Percentiles rank a stretch among this genome's conserved stretches.
Evolutionary conservation across 2,329 filamentous ascomycete species (phyloP).

Genomic region (Xylaria sp.): DNA sequence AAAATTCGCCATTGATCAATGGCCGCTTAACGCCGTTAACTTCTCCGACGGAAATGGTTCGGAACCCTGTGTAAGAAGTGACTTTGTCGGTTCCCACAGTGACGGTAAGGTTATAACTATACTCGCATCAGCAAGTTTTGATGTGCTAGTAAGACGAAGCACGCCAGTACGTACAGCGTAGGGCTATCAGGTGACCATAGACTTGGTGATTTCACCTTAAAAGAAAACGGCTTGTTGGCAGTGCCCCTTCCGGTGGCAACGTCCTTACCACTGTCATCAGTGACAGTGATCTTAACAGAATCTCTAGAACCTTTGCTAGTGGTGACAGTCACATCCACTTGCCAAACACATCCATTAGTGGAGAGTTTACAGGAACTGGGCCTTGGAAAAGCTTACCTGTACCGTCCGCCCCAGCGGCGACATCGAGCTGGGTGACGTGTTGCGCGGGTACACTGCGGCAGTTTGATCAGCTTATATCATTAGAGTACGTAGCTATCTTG

Average conservation of each 20-base stretch:
- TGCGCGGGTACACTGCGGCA: conserved; percentile 52
- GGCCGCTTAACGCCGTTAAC: conserved; percentile 66
- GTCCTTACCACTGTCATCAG: conserved; percentile 45
- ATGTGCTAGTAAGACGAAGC: neutral
- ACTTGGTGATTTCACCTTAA: conserved; percentile 59
- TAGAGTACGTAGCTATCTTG: neutral
- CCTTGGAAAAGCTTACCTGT: conserved; percentile 45
- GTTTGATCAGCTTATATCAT: neutral
- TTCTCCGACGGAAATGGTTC: conserved; percentile 62
- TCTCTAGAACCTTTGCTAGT: conserved; percentile 36
- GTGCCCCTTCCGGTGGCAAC: conserved; percentile 52
- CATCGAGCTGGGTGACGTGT: conserved; percentile 63
- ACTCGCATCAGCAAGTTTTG: neutral
- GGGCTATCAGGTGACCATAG: conserved; percentile 70
- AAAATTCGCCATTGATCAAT: conserved; percentile 70
- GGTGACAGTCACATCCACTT: conserved; percentile 63
- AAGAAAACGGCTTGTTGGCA: conserved; percentile 58
- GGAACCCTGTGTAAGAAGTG: conserved; percentile 71
- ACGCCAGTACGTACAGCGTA: conserved; percentile 55
- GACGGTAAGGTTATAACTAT: conserved; percentile 62
- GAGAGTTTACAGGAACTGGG: neutral
- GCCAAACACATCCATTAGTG: neutral
- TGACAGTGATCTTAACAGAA: conserved; percentile 44
- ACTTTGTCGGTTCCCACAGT: conserved; percentile 58
- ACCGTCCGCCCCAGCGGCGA: conserved; percentile 63